Evolutionary conservation across 2,329 filamentous ascomycete genomes (phyloP).

Genomic region (Thermothelomyces thermophilus): DNA sequence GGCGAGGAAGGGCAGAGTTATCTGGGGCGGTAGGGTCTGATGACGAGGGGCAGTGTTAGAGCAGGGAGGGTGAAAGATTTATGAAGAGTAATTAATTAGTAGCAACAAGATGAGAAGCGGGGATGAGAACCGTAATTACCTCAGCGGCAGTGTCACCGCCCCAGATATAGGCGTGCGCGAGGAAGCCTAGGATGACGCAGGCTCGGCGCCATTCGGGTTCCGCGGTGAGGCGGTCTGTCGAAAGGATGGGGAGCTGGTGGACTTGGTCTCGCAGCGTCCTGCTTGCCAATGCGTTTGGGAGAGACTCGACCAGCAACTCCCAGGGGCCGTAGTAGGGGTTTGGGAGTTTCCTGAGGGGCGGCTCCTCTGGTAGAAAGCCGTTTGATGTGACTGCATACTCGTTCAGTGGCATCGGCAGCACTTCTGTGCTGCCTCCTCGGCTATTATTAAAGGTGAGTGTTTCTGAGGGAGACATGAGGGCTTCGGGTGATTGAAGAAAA

Average conservation of each 20-base stretch:
- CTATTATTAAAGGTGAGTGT: neutral
- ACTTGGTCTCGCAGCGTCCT: conserved; percentile 58
- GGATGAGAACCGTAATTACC: conserved; percentile 36
- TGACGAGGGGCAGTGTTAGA: neutral
- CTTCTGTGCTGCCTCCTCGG: neutral
- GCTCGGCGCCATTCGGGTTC: conserved; percentile 75
- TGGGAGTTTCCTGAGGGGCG: conserved; percentile 59
- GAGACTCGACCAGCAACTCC: conserved; percentile 63
- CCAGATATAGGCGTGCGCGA: conserved; percentile 87
- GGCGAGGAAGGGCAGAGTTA: conserved; percentile 69
- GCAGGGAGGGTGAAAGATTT: conserved; percentile 4
- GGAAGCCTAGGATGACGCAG: conserved; percentile 70
- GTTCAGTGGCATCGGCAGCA: neutral
- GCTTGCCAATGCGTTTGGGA: conserved; percentile 61
- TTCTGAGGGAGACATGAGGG: conserved; percentile 20
- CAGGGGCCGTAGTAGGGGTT: conserved; percentile 72
- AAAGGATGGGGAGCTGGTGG: conserved; percentile 61
- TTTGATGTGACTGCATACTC: conserved; percentile 34
- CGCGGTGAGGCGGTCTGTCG: conserved; percentile 53
- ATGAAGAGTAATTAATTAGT: too few species aligned
- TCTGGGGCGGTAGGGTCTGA: conserved; percentile 61
- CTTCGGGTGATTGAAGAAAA: neutral
- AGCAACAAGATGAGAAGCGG: too few species aligned
- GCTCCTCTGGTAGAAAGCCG: conserved; percentile 69
- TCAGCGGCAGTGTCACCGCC: conserved; percentile 68